Evolutionary conservation across 148 eudicot species (phyloP), one percentile per base, ranked within the genome.

Genomic region (Polygonum aviculare): DNA sequence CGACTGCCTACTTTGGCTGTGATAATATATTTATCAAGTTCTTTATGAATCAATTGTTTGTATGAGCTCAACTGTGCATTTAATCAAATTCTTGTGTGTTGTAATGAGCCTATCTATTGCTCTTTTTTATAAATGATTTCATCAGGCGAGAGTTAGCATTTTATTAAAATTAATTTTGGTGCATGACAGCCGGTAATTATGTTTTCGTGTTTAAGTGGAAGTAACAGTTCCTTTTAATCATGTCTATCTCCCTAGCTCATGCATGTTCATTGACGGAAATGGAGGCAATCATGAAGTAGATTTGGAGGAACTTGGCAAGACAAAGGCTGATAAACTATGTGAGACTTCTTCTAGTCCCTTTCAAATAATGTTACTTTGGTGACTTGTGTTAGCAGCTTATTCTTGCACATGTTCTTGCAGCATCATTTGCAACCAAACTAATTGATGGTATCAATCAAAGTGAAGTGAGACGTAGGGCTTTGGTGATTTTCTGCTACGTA

Each of bases 391-490:
- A 67, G 19, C 21, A 36, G 11, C 21, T 67, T 36, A 36, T 67
- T 2, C 36, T 35, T 35, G 1, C 72, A 67, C 44, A 36, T 67
- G 41, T 36, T 67, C 72, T 67, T 94, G 82, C 75, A 94, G 98
- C 97, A 40, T 87, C 79, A 76, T 88, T 85, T 73, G 78, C 95
- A 72, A 80, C 88, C 72, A 87, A 93, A 84, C 77, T 94, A 50
- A 85, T 94, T 40, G 95, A 94, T 80, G 98, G 98, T 63, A 90
- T 91, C 78, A 94, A 94, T 88, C 94, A 81, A 86, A 90, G 87
- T 79, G 95, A 90, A 76, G 83, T 69, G 75, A 86, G 97, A 82
- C 97, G 97, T 52, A 87, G 97, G 81, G 95, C 91, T 60, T 89
- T 94, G 45, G 77, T 88, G 77, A 84, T 94, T 78, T 84, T 91